phyloP scores from a whole-genome alignment of 331 rosid genomes.

The Telfairia occidentalis region DNA sequence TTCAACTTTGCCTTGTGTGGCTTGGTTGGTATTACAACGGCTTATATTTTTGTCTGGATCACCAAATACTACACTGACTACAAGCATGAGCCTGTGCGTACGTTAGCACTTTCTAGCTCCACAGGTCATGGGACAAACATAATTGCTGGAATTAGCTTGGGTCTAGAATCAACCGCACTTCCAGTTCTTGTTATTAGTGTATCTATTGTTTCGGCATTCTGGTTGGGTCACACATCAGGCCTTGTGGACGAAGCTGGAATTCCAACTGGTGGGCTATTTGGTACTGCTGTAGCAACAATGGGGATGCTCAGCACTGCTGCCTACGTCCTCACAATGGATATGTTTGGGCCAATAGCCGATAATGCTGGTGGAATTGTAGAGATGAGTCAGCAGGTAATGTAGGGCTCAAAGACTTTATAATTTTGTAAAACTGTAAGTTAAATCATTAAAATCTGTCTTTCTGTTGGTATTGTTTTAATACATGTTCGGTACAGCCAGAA shows the following conservation, averaged over 20 bases:
- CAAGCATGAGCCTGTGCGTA: conserved; percentile 96
- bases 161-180: conserved; percentile 96
- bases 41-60: conserved; percentile 76
- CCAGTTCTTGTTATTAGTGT: conserved; percentile 93
- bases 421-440: background rate
- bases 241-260: conserved; percentile 71
- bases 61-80: conserved; percentile 93
- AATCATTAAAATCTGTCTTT: conserved; percentile 1
- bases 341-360: conserved; percentile 99
- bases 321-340: conserved; percentile 98
- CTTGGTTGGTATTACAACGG: conserved; percentile 84
- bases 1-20: conserved; percentile 97
- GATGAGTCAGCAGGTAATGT: conserved; percentile 94
- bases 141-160: conserved; percentile 98
- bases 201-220: conserved; percentile 77
- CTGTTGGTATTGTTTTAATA: conserved; percentile 6
- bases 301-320: conserved; percentile 99
- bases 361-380: conserved; percentile 99
- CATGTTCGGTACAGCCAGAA: conserved; percentile 58
- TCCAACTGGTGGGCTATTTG: conserved; percentile 94
- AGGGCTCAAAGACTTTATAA: background rate
- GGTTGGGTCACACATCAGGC: conserved; percentile 87
- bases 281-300: conserved; percentile 99
- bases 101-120: conserved; percentile 82
- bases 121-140: conserved; percentile 99